These are phyloP conservation scores for Barnettozyma salicaria DNA, from an alignment of 805 yeast genomes.

Conservation along the genomic window DNA sequence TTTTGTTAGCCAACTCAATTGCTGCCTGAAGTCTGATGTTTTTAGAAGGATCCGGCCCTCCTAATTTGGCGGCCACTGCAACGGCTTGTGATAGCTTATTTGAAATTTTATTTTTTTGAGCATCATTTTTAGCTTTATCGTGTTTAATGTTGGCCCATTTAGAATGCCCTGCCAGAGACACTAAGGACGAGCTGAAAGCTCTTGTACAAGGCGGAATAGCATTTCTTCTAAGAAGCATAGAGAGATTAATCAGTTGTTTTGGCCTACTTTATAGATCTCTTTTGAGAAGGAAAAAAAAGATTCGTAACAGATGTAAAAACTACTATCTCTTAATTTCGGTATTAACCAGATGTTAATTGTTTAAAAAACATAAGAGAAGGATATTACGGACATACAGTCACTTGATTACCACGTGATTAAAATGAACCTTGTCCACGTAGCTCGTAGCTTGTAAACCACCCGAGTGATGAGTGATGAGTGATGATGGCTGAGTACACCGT, in stretches of 20 bases:
- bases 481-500: no score
- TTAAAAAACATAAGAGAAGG: no score
- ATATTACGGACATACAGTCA: no score
- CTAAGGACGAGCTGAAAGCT: slow-evolving; percentile 1
- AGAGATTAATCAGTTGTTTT: no score
- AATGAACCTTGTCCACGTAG: no score
- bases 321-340: not conserved
- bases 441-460: no score
- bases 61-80: slow-evolving; percentile 62
- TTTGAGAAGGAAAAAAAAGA: no score
- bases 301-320: no score
- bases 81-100: slow-evolving; percentile 69
- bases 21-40: slow-evolving; percentile 62
- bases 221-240: slow-evolving; percentile 1
- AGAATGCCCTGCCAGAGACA: slow-evolving; percentile 59
- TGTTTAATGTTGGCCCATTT: slow-evolving; percentile 96
- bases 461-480: no score
- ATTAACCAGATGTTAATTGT: no score
- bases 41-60: slow-evolving; percentile 60
- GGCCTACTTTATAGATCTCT: no score
- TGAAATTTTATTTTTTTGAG: slow-evolving; percentile 61
- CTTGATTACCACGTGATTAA: no score
- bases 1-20: slow-evolving; percentile 69
- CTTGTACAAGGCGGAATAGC: not conserved
- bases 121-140: slow-evolving; percentile 90